Evolutionary conservation across 176 grass and related monocot genomes (phyloP).

Genomic region (Zea mays): DNA sequence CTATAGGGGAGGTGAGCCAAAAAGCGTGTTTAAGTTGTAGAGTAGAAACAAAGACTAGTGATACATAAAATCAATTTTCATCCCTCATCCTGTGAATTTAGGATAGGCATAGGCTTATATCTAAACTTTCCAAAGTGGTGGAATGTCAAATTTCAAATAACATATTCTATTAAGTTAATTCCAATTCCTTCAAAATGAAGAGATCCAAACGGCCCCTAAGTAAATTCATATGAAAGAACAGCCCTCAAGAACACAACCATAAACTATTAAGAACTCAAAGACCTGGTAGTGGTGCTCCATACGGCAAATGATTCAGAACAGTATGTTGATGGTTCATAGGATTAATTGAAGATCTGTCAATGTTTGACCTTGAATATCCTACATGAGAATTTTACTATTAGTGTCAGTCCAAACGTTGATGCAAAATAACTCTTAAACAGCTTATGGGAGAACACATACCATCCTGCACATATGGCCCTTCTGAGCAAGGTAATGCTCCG

Average conservation of each 20-base stretch:
- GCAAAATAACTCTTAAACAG: conserved; percentile 39
- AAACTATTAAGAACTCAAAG: conserved; percentile 37
- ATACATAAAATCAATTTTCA: too few species aligned
- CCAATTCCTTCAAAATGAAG: too few species aligned
- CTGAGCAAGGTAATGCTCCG: conserved; percentile 56
- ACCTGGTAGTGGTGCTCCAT: conserved; percentile 68
- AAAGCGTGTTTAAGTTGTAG: too few species aligned
- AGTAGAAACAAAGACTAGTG: too few species aligned
- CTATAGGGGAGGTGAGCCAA: too few species aligned
- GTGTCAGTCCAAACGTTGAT: conserved; percentile 29
- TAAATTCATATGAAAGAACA: conserved; percentile 23
- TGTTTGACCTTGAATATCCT: conserved; percentile 81
- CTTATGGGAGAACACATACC: conserved; percentile 48
- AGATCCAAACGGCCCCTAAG: not conserved
- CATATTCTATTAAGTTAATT: too few species aligned
- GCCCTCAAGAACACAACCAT: conserved; percentile 24
- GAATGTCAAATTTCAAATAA: too few species aligned
- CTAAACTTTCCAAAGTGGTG: too few species aligned
- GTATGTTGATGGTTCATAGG: conserved; percentile 64
- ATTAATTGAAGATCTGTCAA: conserved; percentile 68
- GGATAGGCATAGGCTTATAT: too few species aligned
- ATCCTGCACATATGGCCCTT: conserved; percentile 51
- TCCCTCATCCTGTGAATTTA: too few species aligned
- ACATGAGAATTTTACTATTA: conserved; percentile 29
- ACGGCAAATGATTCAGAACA: conserved; percentile 62